phyloP scores from a whole-genome alignment of 1,139 yeast genomes.

The Taiozyma sp. region DNA sequence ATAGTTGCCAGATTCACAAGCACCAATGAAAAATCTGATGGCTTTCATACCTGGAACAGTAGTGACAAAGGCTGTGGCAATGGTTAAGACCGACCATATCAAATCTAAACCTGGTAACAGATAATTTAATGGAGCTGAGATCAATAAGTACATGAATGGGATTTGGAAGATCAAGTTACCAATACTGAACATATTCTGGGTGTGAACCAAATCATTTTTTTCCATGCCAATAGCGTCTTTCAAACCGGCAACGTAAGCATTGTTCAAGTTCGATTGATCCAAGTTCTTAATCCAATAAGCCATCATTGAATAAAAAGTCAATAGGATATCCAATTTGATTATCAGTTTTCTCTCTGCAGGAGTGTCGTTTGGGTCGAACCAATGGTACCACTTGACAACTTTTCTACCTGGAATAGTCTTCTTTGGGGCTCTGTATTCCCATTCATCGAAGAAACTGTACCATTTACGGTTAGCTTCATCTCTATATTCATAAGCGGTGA shows the following conservation, averaged over 20 bases:
- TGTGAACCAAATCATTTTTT: conserved; percentile 57
- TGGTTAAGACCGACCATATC: conserved; percentile 25
- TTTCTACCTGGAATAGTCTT: conserved; percentile 24
- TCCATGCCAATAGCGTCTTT: conserved; percentile 51
- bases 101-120: conserved; percentile 44
- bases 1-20: conserved; percentile 56
- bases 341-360: conserved; percentile 46
- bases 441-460: conserved; percentile 61
- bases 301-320: conserved; percentile 51
- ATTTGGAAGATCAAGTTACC: conserved; percentile 58
- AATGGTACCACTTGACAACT: conserved; percentile 52
- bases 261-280: conserved; percentile 25
- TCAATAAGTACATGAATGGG: conserved; percentile 34
- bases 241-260: conserved; percentile 65
- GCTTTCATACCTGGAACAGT: conserved; percentile 24
- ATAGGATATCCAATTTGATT: conserved; percentile 40
- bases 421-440: conserved; percentile 47
- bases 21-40: conserved; percentile 34
- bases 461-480: conserved; percentile 60
- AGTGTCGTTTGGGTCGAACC: conserved; percentile 59
- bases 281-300: conserved; percentile 65
- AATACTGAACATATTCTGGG: conserved; percentile 51
- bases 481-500: conserved; percentile 37
- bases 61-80: conserved; percentile 24
- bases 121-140: conserved; percentile 46